Base-by-base conservation (phyloP, 768 basidiomycete species). In the Auricularia heimuer region DNA sequence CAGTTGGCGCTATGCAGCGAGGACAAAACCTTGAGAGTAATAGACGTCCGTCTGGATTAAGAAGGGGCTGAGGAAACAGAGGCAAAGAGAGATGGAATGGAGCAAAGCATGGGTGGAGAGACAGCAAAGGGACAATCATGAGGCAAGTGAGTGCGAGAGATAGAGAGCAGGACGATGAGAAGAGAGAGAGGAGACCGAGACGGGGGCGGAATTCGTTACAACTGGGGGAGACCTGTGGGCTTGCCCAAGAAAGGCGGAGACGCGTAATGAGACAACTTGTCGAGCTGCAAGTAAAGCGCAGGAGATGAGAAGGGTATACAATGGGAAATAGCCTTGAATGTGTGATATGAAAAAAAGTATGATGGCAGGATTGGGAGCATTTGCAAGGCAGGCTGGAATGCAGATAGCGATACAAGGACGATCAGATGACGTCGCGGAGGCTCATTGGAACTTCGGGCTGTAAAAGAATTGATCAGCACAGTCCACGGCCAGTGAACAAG, bases 381-480 rank as follows among this genome's bases (percentile, higher is more conserved):
- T 39, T 14, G 33, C 18, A 61, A 16, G 37, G 34, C 34, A 61
- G 29, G 21, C 47, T 51, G 47, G 47, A 51, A 51, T 78, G 79
- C 80, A 78, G 76, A 69, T 92, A 92, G 81, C 84, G 90, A 92
- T 92, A 92, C 90, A 92, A 81, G 80, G 82, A 85, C 78, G 77
- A 79, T 83, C 81, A 92, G 78, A 93, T 82, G 81, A 92, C 82
- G 81, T 94, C 91, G 74, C 92, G 90, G 74, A 93, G 86, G 78
- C 85, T 90, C 81, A 88, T 85, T 68, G 91, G 91, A 75, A 94
- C 91, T 85, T 94, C 91, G 74, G 91, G 91, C 91, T 93, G 73
- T 66, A 68, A 68, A 61, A 10, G 29, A 64, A 62, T 69, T 67
- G 66, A 68, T 76, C 35, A 75, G 74, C 63, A 8, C 21, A 39